Percentiles rank a stretch among this genome's conserved stretches.
Evolutionary conservation across 2,329 filamentous ascomycete genomes (phyloP).

Genomic region (Fusarium verticillioides): DNA sequence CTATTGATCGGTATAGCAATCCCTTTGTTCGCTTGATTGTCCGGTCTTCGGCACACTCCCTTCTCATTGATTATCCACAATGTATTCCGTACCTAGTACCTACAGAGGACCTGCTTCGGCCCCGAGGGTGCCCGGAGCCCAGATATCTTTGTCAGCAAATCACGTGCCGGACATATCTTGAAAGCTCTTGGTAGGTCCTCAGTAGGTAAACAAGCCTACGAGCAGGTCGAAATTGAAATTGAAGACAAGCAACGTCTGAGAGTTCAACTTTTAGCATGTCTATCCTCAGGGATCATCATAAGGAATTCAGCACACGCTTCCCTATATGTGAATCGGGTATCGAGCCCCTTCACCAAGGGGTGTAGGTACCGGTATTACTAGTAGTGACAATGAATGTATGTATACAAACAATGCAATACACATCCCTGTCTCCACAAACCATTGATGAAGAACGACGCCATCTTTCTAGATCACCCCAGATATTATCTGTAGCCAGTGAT

Average conservation of each 20-base stretch:
- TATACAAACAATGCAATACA: conserved; percentile 2
- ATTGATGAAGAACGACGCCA: conserved; percentile 13
- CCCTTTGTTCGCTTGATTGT: conserved; percentile 1
- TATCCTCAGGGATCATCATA: neutral
- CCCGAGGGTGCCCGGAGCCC: conserved; percentile 4
- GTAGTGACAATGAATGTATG: neutral
- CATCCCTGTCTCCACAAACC: neutral
- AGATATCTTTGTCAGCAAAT: conserved; percentile 31
- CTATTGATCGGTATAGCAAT: neutral
- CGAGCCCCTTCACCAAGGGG: neutral
- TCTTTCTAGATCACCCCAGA: conserved; percentile 11
- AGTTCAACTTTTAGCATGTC: neutral
- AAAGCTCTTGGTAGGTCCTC: neutral
- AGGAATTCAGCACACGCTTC: neutral
- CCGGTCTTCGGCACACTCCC: conserved; percentile 2
- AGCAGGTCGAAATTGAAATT: too few species aligned
- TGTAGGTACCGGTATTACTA: neutral
- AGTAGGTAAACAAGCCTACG: neutral
- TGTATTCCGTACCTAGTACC: conserved; percentile 41
- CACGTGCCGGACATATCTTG: conserved; percentile 10
- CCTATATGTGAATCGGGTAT: neutral
- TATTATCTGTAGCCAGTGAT: conserved; percentile 28
- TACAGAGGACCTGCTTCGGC: conserved; percentile 23
- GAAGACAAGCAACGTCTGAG: neutral
- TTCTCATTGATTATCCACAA: conserved; percentile 22